These are phyloP conservation scores for Rhododendron ferrugineum DNA, from an alignment of 148 eudicot genomes.

Conservation along the genomic window DNA sequence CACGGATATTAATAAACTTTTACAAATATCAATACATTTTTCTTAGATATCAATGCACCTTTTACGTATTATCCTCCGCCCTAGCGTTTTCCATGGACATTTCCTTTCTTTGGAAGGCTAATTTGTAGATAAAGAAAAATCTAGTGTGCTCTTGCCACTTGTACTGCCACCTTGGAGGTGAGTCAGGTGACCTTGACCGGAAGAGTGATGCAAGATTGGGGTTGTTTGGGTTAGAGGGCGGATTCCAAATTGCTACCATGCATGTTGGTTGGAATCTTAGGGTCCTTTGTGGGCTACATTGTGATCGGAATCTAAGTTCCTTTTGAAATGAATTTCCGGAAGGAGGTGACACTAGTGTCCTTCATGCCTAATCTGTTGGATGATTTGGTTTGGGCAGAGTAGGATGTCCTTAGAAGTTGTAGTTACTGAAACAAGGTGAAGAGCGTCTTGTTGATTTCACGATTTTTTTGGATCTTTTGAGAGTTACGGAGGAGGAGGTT, in stretches of 20 bases:
- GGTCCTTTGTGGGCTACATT: neutral
- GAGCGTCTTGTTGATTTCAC: neutral
- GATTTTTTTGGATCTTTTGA: neutral
- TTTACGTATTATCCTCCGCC: too few relatives aligned
- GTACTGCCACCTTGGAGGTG: neutral
- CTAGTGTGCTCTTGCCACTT: neutral
- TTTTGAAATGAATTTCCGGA: neutral
- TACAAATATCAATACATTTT: too few relatives aligned
- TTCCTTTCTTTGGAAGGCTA: neutral
- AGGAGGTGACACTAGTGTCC: neutral
- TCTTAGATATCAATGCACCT: too few relatives aligned
- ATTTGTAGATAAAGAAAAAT: neutral
- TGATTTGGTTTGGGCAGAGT: neutral
- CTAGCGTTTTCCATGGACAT: too few relatives aligned
- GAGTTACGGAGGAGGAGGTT: neutral
- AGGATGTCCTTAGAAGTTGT: neutral
- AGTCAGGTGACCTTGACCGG: neutral
- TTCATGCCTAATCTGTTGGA: neutral
- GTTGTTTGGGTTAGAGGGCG: neutral
- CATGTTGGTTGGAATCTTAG: neutral
- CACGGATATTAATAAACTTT: too few relatives aligned
- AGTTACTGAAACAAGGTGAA: neutral
- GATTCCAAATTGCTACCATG: neutral
- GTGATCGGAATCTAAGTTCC: neutral
- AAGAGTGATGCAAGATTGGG: neutral